Evolutionary conservation across 768 basidiomycete genomes (phyloP).

Genomic region (Leccinum fibrillosum): DNA sequence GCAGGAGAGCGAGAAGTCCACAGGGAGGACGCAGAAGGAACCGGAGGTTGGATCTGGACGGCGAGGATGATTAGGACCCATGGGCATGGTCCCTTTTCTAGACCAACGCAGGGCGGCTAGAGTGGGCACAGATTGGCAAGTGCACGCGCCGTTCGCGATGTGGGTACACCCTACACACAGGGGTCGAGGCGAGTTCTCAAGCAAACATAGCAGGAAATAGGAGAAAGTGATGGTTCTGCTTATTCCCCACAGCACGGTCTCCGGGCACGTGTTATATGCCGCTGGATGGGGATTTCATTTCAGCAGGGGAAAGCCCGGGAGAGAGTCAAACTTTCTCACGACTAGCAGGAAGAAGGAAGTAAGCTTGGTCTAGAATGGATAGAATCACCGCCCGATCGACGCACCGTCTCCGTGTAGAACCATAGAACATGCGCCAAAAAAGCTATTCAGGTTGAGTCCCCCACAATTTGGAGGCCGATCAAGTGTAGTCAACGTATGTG

Average conservation of each 20-base stretch:
- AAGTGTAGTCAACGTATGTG: not conserved
- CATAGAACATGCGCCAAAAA: not conserved
- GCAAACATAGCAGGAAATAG: not conserved
- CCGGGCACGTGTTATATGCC: slow-evolving; percentile 18
- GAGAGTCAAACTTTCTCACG: slow-evolving; percentile 13
- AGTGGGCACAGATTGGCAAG: too few relatives aligned
- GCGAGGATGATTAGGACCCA: slow-evolving; percentile 11
- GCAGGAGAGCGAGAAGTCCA: not conserved
- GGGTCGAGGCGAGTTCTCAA: slow-evolving; percentile 11
- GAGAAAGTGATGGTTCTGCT: slow-evolving; percentile 20
- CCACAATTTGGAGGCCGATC: not conserved
- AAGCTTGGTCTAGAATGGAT: not conserved
- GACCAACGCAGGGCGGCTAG: too few relatives aligned
- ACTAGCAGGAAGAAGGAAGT: not conserved
- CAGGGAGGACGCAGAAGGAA: not conserved
- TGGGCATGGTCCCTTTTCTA: not conserved
- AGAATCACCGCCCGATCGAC: not conserved
- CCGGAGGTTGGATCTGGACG: slow-evolving; percentile 20
- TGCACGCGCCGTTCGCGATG: slow-evolving; percentile 1
- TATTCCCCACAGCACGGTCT: slow-evolving; percentile 10
- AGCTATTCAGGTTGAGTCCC: not conserved
- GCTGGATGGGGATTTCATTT: slow-evolving; percentile 9
- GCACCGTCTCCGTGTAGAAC: not conserved
- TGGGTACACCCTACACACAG: slow-evolving; percentile 28
- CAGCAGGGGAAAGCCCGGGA: slow-evolving; percentile 1